These are phyloP conservation scores for Clonostachys solani DNA, from an alignment of 2,329 filamentous ascomycete genomes.

Conservation along the genomic window DNA sequence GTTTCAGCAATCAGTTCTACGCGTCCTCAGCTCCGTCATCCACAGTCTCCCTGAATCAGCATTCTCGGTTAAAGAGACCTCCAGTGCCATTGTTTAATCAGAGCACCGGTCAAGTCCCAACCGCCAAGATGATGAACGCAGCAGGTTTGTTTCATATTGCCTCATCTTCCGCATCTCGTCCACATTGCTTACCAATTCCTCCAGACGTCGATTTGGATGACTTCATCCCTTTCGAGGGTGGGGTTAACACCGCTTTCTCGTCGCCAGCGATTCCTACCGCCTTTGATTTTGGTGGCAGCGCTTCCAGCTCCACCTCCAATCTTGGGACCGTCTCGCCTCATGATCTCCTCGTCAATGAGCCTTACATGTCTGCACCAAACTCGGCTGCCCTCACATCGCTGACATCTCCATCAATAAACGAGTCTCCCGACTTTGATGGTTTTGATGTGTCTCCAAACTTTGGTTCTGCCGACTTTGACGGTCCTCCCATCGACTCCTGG, in stretches of 20 bases:
- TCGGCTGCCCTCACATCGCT: conserved; percentile 78
- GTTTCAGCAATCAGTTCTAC: conserved; percentile 64
- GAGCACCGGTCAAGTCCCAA: conserved; percentile 45
- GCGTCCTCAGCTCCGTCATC: conserved; percentile 62
- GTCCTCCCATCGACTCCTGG: conserved; percentile 54
- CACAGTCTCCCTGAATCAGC: conserved; percentile 51
- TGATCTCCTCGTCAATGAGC: conserved; percentile 69
- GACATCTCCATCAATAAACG: conserved; percentile 77
- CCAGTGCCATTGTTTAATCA: conserved; percentile 70
- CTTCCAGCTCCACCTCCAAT: conserved; percentile 46
- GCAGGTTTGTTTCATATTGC: conserved; percentile 22
- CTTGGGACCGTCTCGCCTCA: conserved; percentile 77
- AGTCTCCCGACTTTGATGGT: conserved; percentile 71
- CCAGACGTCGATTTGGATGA: conserved; percentile 53
- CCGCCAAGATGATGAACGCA: conserved; percentile 38
- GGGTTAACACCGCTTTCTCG: conserved; percentile 44
- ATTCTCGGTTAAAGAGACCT: conserved; percentile 50
- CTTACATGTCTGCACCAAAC: conserved; percentile 72
- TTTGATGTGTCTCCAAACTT: conserved; percentile 80
- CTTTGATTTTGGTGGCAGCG: conserved; percentile 45
- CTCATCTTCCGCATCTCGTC: neutral
- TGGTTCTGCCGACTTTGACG: conserved; percentile 50
- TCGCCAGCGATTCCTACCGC: conserved; percentile 45
- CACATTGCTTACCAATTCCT: neutral
- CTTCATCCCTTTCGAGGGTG: conserved; percentile 52